Percentiles rank a stretch among this genome's conserved stretches.
phyloP scores from a whole-genome alignment of 176 grass and related monocot genomes.

The Zoysia japonica region DNA sequence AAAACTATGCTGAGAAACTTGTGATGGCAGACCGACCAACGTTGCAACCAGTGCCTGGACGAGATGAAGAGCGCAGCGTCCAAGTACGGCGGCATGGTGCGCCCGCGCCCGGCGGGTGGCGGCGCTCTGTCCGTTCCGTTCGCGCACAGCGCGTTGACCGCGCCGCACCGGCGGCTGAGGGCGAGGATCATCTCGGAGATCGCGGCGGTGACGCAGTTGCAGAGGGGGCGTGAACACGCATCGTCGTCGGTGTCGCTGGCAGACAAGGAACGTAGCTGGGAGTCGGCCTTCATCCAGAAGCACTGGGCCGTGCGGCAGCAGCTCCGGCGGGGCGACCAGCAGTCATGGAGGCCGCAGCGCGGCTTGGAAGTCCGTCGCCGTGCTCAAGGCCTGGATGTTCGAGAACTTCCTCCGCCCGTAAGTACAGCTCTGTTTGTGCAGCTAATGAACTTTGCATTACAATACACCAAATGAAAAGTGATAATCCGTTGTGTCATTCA shows the following conservation, averaged over 20 bases:
- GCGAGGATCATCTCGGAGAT: conserved; percentile 4
- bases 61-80: no score
- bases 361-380: conserved; percentile 87
- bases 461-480: background rate
- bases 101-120: no score
- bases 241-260: conserved; percentile 17
- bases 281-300: conserved; percentile 88
- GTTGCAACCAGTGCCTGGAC: no score
- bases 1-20: no score
- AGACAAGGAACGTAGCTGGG: conserved; percentile 64
- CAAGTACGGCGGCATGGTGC: no score
- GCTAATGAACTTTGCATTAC: background rate
- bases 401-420: conserved; percentile 96
- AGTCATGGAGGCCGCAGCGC: conserved; percentile 79
- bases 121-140: no score
- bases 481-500: conserved; percentile 40
- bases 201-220: conserved; percentile 2
- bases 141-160: no score
- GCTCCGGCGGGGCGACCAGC: conserved; percentile 63
- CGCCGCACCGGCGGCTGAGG: no score
- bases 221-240: background rate
- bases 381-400: conserved; percentile 95
- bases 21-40: no score
- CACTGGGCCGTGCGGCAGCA: conserved; percentile 83
- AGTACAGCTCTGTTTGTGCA: conserved; percentile 25